These are phyloP conservation scores for Pseudogymnoascus sp. DNA, from an alignment of 2,329 filamentous ascomycete species.

Conservation along the genomic window DNA sequence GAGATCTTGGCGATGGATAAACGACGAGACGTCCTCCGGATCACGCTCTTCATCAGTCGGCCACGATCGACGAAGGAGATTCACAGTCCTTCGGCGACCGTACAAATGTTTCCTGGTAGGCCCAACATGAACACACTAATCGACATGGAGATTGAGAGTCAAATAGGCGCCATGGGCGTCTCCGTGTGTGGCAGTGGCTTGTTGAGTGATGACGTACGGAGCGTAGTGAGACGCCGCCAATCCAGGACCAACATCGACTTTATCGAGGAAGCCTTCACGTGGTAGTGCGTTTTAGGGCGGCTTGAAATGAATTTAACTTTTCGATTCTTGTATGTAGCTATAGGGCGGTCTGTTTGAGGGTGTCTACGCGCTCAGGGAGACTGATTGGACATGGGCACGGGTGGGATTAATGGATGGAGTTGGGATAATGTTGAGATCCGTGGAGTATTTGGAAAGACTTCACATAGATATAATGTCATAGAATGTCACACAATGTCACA, in stretches of 20 bases:
- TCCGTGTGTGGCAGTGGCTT: constrained; percentile 68
- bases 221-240: constrained; percentile 58
- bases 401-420: neutral
- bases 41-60: constrained; percentile 71
- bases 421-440: neutral
- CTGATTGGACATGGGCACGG: neutral
- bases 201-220: constrained; percentile 67
- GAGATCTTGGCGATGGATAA: constrained; percentile 69
- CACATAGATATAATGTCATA: neutral
- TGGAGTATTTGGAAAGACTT: neutral
- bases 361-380: neutral
- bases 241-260: constrained; percentile 65
- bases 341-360: too few relatives aligned
- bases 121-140: constrained; percentile 70
- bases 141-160: constrained; percentile 65
- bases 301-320: too few relatives aligned
- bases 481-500: neutral
- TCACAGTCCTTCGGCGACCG: constrained; percentile 67
- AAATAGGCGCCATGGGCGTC: constrained; percentile 67
- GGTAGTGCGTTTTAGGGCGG: constrained; percentile 33
- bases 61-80: constrained; percentile 74
- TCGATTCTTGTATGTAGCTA: too few relatives aligned
- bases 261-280: constrained; percentile 70
- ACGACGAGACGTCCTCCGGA: constrained; percentile 65
- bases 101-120: constrained; percentile 78